These are phyloP conservation scores for Mucor indicus DNA, from an alignment of 371 early-diverging fungal species.

Conservation along the genomic window DNA sequence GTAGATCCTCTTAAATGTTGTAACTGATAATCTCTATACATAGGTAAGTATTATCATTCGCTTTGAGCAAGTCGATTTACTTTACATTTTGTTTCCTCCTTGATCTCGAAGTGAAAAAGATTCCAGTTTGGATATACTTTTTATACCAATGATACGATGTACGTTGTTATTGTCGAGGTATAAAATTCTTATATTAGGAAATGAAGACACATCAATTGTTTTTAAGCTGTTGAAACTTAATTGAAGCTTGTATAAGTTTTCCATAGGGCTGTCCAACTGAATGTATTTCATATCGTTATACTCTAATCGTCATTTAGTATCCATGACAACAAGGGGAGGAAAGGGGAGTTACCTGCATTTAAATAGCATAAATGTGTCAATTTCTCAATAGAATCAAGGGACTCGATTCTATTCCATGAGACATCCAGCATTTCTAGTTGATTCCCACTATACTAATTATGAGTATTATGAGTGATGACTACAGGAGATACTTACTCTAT, in stretches of 20 bases:
- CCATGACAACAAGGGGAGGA: too few species aligned
- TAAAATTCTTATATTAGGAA: slow-evolving; percentile 50
- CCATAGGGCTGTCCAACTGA: slow-evolving; percentile 32
- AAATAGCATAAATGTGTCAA: slow-evolving; percentile 34
- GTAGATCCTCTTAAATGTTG: slow-evolving; percentile 43
- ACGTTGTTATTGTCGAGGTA: slow-evolving; percentile 57
- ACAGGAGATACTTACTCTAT: background rate
- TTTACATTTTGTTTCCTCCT: slow-evolving; percentile 44
- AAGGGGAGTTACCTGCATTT: slow-evolving; percentile 13
- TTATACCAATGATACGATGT: slow-evolving; percentile 37
- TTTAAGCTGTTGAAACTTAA: slow-evolving; percentile 48
- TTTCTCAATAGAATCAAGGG: slow-evolving; percentile 41
- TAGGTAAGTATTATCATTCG: background rate
- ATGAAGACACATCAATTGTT: slow-evolving; percentile 40
- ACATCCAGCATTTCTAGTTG: slow-evolving; percentile 52
- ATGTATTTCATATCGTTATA: slow-evolving; percentile 51
- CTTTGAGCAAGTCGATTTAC: too few species aligned
- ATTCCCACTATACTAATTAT: slow-evolving; percentile 10
- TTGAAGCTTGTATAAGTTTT: slow-evolving; percentile 36
- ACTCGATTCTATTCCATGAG: slow-evolving; percentile 49
- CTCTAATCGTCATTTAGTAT: slow-evolving; percentile 19
- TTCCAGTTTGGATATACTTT: slow-evolving; percentile 33
- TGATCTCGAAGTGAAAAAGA: slow-evolving; percentile 57
- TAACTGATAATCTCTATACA: slow-evolving; percentile 39
- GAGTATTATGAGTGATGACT: too few species aligned